A percentile compares a stretch with the other conserved stretches of the same genome.
phyloP scores from a whole-genome alignment of 805 yeast genomes.

The Metschnikowia borealis region DNA sequence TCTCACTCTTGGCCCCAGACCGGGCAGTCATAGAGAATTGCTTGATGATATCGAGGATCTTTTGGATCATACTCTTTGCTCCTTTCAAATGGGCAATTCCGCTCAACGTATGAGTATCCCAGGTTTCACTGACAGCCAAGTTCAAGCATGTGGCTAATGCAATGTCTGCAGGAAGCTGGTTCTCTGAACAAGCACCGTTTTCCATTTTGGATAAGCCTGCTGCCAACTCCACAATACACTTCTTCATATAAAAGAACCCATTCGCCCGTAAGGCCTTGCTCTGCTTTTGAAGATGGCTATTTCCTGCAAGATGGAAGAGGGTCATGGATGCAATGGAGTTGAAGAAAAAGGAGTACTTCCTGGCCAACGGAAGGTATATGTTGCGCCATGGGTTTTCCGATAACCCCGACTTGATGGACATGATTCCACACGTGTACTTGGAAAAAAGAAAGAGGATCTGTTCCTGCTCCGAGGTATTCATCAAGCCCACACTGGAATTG shows the following conservation, averaged over 20 bases:
- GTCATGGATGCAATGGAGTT: constrained; percentile 68
- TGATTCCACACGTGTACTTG: constrained; percentile 39
- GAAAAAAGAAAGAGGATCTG: constrained; percentile 35
- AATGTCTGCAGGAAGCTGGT: constrained; percentile 52
- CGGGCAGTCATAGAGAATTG: constrained; percentile 14
- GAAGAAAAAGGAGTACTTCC: constrained; percentile 52
- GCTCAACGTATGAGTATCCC: constrained; percentile 65
- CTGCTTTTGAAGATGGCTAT: constrained; percentile 37
- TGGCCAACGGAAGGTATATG: constrained; percentile 52
- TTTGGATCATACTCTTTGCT: constrained; percentile 57
- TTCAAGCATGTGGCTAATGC: constrained; percentile 64
- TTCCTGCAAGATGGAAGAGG: constrained; percentile 49
- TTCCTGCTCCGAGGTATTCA: constrained; percentile 30
- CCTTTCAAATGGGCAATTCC: constrained; percentile 69
- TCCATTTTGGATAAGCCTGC: constrained; percentile 43
- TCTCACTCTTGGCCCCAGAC: neutral
- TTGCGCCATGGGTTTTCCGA: constrained; percentile 68
- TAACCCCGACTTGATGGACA: constrained; percentile 63
- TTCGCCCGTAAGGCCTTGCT: constrained; percentile 42
- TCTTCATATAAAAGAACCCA: constrained; percentile 57
- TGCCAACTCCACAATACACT: constrained; percentile 56
- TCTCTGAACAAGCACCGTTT: constrained; percentile 18
- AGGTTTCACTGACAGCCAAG: constrained; percentile 61
- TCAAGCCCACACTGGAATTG: constrained; percentile 12
- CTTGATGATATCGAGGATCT: constrained; percentile 33